These are phyloP conservation scores for Cordyceps cateniannulata DNA, from an alignment of 2,329 filamentous ascomycete genomes.

Conservation along the genomic window DNA sequence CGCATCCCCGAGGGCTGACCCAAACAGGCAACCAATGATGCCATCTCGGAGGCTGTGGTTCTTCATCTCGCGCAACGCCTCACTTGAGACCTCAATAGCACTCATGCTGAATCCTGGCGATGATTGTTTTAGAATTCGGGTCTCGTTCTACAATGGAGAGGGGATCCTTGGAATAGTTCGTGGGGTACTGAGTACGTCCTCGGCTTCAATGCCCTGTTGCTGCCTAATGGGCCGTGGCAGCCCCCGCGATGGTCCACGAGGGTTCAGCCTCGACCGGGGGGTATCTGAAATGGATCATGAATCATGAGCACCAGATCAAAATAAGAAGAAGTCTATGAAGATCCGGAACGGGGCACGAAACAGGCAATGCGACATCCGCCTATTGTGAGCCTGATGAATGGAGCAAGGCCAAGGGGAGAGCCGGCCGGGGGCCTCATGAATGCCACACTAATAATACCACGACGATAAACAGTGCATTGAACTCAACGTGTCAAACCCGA, in stretches of 20 bases:
- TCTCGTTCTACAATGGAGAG: background rate
- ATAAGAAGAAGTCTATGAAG: background rate
- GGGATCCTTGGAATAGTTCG: background rate
- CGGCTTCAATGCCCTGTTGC: background rate
- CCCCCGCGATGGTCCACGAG: background rate
- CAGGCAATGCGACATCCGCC: background rate
- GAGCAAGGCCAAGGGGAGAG: background rate
- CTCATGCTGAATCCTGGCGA: background rate
- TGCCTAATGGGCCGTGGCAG: background rate
- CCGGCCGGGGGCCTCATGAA: background rate
- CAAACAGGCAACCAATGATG: slow-evolving; percentile 35
- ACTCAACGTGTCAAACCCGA: background rate
- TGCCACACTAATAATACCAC: background rate
- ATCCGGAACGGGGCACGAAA: background rate
- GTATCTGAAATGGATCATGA: background rate
- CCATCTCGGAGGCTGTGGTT: background rate
- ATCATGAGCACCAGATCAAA: background rate
- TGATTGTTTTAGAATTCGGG: background rate
- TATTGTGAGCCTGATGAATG: background rate
- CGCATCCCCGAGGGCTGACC: slow-evolving; percentile 46
- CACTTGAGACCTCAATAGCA: background rate
- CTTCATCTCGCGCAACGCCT: background rate
- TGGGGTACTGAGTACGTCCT: background rate
- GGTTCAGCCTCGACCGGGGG: background rate
- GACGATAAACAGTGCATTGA: background rate